phyloP scores from a whole-genome alignment of 768 basidiomycete genomes.

The Boletales sp. region DNA sequence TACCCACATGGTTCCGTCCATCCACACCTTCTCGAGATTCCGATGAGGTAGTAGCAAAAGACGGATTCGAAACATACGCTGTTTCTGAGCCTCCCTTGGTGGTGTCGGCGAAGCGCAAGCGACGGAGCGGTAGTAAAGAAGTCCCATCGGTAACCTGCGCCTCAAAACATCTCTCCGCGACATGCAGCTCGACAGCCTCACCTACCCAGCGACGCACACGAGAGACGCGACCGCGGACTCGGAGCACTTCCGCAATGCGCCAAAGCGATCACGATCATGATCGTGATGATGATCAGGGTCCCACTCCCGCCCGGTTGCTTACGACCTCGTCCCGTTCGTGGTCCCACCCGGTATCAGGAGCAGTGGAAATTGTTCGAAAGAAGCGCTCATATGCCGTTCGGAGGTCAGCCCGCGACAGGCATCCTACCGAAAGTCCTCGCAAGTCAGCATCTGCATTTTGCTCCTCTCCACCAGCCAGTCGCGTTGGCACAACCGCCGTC shows the following conservation, averaged over 20 bases:
- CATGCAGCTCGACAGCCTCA: neutral
- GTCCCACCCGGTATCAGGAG: conserved; percentile 11
- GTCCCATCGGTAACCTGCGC: neutral
- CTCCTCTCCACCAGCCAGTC: conserved; percentile 6
- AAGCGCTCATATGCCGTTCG: neutral
- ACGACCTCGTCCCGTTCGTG: neutral
- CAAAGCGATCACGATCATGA: neutral
- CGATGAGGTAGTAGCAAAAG: too few species aligned
- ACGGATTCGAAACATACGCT: too few species aligned
- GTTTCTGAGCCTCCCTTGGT: neutral
- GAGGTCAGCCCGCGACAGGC: neutral
- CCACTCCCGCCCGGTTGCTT: neutral
- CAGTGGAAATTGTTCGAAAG: conserved; percentile 14
- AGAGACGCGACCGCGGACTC: neutral
- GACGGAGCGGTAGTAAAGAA: neutral
- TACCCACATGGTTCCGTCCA: conserved; percentile 11
- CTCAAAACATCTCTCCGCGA: neutral
- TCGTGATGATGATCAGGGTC: neutral
- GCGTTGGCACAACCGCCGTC: too few species aligned
- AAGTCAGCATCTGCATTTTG: neutral
- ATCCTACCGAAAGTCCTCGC: neutral
- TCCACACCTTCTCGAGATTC: too few species aligned
- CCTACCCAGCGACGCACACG: neutral
- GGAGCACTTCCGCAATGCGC: neutral
- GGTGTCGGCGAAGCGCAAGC: conserved; percentile 2